Evolutionary conservation across 2,329 filamentous ascomycete species (phyloP).

Genomic region (Alternaria gaisen): DNA sequence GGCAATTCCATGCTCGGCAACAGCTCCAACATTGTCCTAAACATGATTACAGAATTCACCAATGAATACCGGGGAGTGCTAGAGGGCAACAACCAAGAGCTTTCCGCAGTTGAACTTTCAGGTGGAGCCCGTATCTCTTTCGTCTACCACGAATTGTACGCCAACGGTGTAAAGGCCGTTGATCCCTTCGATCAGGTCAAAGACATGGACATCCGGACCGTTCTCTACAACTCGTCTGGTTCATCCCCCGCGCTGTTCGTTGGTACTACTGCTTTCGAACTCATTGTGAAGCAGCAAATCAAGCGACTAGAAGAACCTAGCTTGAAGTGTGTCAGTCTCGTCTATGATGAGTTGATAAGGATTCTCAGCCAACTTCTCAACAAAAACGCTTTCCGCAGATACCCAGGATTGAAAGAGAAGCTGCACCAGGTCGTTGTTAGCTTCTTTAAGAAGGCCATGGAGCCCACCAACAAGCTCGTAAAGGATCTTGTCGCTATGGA

Average conservation of each 20-base stretch:
- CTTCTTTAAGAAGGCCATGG: conserved; percentile 99
- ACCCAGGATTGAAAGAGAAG: conserved; percentile 95
- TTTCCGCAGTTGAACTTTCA: conserved; percentile 92
- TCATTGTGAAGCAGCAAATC: conserved; percentile 99
- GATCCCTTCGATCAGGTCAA: conserved; percentile 98
- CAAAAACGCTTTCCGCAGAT: conserved; percentile 90
- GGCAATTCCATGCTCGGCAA: conserved; percentile 97
- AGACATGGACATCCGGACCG: conserved; percentile 95
- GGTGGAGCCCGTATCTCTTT: conserved; percentile 98
- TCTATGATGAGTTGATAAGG: conserved; percentile 96
- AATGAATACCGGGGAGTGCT: conserved; percentile 97
- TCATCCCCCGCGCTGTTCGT: conserved; percentile 96
- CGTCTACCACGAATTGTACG: conserved; percentile 98
- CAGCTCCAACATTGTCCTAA: conserved; percentile 93
- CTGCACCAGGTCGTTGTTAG: conserved; percentile 89
- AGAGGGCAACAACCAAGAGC: conserved; percentile 95
- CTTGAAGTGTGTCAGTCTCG: conserved; percentile 94
- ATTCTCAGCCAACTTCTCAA: conserved; percentile 89
- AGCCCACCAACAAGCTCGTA: conserved; percentile 97
- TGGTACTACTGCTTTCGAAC: conserved; percentile 95
- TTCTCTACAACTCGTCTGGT: conserved; percentile 98
- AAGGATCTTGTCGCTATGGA: conserved; percentile 95
- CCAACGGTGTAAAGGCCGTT: conserved; percentile 95
- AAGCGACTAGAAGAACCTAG: conserved; percentile 95
- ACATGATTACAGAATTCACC: conserved; percentile 98